Conservation (phyloP, 202 grass and related monocot species). For the Dendrocalamus latiflorus region DNA sequence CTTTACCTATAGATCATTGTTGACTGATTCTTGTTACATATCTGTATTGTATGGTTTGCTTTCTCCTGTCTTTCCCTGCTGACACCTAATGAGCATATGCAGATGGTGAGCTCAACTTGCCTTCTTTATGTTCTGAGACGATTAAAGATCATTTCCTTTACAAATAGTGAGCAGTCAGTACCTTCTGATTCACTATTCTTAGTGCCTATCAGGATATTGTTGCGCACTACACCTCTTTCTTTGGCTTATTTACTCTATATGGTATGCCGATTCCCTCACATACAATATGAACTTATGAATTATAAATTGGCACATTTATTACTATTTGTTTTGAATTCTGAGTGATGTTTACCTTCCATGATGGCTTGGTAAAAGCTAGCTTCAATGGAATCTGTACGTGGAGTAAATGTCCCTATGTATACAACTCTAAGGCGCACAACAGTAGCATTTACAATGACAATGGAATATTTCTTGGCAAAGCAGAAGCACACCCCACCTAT, state of each 20-base stretch:
- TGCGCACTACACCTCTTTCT: constrained; percentile 86
- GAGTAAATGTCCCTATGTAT: constrained; percentile 99
- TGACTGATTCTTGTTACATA: not conserved
- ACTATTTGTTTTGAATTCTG: constrained; percentile 15
- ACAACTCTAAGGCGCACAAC: constrained; percentile 88
- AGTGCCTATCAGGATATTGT: constrained; percentile 64
- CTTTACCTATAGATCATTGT: not conserved
- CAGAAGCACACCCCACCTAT: constrained; percentile 81
- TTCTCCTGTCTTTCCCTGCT: constrained; percentile 5
- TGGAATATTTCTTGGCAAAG: constrained; percentile 85
- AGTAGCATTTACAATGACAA: constrained; percentile 92
- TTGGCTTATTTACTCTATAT: constrained; percentile 94
- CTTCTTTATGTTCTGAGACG: constrained; percentile 84
- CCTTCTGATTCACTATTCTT: constrained; percentile 58
- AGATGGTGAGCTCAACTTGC: constrained; percentile 83
- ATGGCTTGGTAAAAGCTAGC: constrained; percentile 68
- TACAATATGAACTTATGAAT: not conserved
- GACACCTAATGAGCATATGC: constrained; percentile 35
- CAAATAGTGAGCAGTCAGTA: constrained; percentile 54
- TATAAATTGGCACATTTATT: not conserved
- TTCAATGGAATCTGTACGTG: constrained; percentile 89
- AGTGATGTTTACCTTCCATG: constrained; percentile 23
- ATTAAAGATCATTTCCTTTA: constrained; percentile 84
- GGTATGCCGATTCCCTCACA: constrained; percentile 48
- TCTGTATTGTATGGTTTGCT: not conserved